phyloP scores from a whole-genome alignment of 768 basidiomycete species.

The Hygrophoropsis aurantiaca region DNA sequence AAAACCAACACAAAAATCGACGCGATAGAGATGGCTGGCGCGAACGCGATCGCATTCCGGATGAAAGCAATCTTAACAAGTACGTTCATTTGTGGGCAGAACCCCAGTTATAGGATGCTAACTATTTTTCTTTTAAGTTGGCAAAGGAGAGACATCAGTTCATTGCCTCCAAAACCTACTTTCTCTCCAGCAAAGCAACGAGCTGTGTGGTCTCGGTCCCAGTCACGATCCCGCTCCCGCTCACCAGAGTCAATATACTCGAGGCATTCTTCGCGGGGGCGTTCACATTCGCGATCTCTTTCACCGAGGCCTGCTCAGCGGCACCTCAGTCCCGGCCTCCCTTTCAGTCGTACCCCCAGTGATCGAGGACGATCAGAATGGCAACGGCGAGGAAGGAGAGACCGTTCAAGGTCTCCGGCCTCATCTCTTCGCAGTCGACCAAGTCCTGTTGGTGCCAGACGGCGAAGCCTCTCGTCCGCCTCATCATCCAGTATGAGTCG shows the following conservation, averaged over 20 bases:
- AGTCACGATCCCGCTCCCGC: slow-evolving; percentile 51
- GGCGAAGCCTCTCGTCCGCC: slow-evolving; percentile 51
- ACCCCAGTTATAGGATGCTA: too few species aligned
- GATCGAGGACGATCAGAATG: slow-evolving; percentile 43
- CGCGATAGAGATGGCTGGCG: slow-evolving; percentile 26
- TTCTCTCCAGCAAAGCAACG: slow-evolving; percentile 40
- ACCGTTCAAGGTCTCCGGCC: slow-evolving; percentile 39
- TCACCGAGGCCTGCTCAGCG: slow-evolving; percentile 60
- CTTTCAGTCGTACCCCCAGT: slow-evolving; percentile 50
- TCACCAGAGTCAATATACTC: slow-evolving; percentile 66
- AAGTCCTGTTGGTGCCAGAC: slow-evolving; percentile 31
- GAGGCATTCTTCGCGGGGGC: slow-evolving; percentile 60
- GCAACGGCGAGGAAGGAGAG: slow-evolving; percentile 18
- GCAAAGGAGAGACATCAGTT: slow-evolving; percentile 57
- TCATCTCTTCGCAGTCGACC: slow-evolving; percentile 42
- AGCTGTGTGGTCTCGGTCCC: slow-evolving; percentile 46
- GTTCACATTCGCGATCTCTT: slow-evolving; percentile 59
- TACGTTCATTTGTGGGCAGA: slow-evolving; percentile 36
- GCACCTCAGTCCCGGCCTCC: slow-evolving; percentile 47
- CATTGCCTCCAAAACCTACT: slow-evolving; percentile 38
- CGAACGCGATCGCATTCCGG: slow-evolving; percentile 45
- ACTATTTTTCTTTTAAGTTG: slow-evolving; percentile 44
- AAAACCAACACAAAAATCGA: slow-evolving; percentile 32
- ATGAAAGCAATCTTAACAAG: slow-evolving; percentile 78
- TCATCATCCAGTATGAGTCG: slow-evolving; percentile 59